Conservation (phyloP, 148 eudicot species). For the Cornus controversa region DNA sequence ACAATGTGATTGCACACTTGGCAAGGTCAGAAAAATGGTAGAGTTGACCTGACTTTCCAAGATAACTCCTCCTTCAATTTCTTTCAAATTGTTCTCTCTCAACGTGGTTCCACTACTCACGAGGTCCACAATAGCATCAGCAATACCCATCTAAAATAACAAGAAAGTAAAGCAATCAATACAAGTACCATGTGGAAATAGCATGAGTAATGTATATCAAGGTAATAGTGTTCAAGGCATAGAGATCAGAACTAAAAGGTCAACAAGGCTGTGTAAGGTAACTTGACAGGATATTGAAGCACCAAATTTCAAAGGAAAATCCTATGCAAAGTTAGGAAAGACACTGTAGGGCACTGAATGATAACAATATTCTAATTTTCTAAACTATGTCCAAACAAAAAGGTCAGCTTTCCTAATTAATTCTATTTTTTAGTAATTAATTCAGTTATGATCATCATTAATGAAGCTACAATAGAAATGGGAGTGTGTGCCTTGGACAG, state of each 20-base stretch:
- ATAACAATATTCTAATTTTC: not conserved
- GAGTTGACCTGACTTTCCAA: slow-evolving; percentile 73
- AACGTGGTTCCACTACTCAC: slow-evolving; percentile 95
- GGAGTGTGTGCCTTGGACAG: too few relatives aligned
- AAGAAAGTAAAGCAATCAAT: slow-evolving; percentile 16
- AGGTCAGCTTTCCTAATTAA: not conserved
- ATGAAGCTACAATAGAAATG: too few relatives aligned
- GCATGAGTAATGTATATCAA: not conserved
- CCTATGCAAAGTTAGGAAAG: not conserved
- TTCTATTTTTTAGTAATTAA: too few relatives aligned
- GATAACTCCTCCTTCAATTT: slow-evolving; percentile 84
- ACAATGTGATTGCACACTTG: not conserved
- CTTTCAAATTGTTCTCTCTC: slow-evolving; percentile 89
- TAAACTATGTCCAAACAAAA: not conserved
- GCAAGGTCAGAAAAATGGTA: not conserved
- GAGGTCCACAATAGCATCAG: slow-evolving; percentile 97
- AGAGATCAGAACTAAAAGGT: not conserved
- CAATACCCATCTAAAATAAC: slow-evolving; percentile 80
- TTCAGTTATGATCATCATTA: not conserved
- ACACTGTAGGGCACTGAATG: not conserved
- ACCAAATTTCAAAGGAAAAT: not conserved
- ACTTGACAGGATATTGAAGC: not conserved
- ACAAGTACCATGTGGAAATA: not conserved
- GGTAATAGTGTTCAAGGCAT: not conserved
- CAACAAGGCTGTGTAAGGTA: not conserved